A percentile compares a stretch with the other conserved stretches of the same genome.
phyloP scores from a whole-genome alignment of 2,329 filamentous ascomycete genomes.

The Aspergillus ochraceoroseus region DNA sequence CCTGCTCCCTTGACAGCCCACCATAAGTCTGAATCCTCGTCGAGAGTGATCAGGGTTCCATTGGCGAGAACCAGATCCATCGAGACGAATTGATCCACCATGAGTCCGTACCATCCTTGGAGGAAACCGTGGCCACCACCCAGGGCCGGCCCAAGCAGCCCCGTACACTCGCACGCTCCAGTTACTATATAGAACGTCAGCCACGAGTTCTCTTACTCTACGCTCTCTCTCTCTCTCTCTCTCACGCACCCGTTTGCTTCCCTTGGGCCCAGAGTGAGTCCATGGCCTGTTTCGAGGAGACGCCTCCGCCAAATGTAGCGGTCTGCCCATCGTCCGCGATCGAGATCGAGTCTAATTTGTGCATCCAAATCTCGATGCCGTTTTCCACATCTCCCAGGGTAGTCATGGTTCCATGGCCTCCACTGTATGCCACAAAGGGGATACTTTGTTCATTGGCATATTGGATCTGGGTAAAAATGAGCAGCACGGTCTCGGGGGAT shows the following conservation, averaged over 20 bases:
- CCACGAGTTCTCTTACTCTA: too few species aligned
- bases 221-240: too few species aligned
- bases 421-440: too few species aligned
- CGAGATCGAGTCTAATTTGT: too few species aligned
- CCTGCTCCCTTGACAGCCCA: conserved; percentile 53
- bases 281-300: background rate
- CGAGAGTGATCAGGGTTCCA: conserved; percentile 38
- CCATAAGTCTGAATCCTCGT: conserved; percentile 44
- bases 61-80: conserved; percentile 21
- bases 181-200: too few species aligned
- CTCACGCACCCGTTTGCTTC: background rate
- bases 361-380: too few species aligned
- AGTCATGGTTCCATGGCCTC: too few species aligned
- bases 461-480: too few species aligned
- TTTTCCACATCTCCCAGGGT: too few species aligned
- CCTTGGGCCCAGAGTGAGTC: conserved; percentile 3
- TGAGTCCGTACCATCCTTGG: conserved; percentile 40
- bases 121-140: conserved; percentile 53
- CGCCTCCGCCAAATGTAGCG: background rate
- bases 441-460: too few species aligned
- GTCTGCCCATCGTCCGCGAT: too few species aligned
- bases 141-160: conserved; percentile 25
- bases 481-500: too few species aligned
- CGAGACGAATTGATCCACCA: conserved; percentile 21
- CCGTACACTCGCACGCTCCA: conserved; percentile 2